These are phyloP conservation scores for Westerdykella ornata DNA, from an alignment of 2,329 filamentous ascomycete species.

Conservation along the genomic window DNA sequence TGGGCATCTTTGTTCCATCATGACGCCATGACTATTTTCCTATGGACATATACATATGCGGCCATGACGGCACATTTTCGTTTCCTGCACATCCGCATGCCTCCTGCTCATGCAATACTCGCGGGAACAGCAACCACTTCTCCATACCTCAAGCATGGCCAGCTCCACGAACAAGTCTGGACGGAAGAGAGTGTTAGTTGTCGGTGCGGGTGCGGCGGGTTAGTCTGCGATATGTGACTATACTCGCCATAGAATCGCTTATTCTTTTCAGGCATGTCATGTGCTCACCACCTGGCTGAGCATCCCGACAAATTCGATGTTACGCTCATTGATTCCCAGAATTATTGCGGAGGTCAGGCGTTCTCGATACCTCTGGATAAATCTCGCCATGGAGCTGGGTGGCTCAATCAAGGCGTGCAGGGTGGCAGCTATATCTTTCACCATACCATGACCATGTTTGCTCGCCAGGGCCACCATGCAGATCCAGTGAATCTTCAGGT, in stretches of 20 bases:
- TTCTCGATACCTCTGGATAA: conserved; percentile 53
- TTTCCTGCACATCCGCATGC: neutral
- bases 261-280: conserved; percentile 49
- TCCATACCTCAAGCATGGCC: conserved; percentile 30
- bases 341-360: conserved; percentile 56
- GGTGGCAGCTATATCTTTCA: conserved; percentile 61
- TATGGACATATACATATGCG: neutral
- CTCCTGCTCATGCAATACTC: conserved; percentile 13
- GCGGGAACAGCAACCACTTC: conserved; percentile 24
- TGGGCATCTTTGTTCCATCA: neutral
- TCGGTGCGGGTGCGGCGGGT: conserved; percentile 39
- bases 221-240: conserved; percentile 10
- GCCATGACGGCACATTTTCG: neutral
- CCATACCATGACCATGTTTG: conserved; percentile 61
- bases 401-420: conserved; percentile 59
- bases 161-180: conserved; percentile 16
- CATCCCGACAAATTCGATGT: conserved; percentile 60
- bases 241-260: neutral
- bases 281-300: conserved; percentile 59
- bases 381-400: conserved; percentile 50
- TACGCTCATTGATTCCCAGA: conserved; percentile 48
- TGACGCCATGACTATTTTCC: neutral
- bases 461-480: conserved; percentile 50
- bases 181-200: conserved; percentile 36
- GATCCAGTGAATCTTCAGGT: conserved; percentile 54